Percentiles rank a stretch among this genome's conserved stretches.
Evolutionary conservation across 2,329 filamentous ascomycete genomes (phyloP).

Genomic region (Colletotrichum liaoningense): DNA sequence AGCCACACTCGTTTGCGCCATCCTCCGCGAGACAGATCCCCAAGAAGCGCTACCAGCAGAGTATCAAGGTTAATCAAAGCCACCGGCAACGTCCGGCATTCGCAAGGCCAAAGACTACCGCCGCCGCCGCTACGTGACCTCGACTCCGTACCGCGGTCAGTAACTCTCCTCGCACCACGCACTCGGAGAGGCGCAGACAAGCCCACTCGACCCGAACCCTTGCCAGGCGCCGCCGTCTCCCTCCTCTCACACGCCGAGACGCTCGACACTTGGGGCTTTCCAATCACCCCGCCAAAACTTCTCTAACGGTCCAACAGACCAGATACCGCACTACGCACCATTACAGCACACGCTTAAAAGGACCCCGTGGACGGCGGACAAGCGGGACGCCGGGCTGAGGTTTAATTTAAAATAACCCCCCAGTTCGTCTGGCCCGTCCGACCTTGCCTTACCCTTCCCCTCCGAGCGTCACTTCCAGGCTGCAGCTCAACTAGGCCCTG

Average conservation of each 20-base stretch:
- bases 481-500: conserved; percentile 30
- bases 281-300: conserved; percentile 19
- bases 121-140: not conserved
- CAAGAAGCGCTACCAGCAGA: not conserved
- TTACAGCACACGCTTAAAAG: conserved; percentile 1
- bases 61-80: not conserved
- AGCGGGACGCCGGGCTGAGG: conserved; percentile 26
- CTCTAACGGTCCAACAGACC: conserved; percentile 11
- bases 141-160: not conserved
- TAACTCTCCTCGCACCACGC: not conserved
- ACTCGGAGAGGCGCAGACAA: conserved; percentile 9
- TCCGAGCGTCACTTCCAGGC: conserved; percentile 35
- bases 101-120: not conserved
- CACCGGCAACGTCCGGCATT: not conserved
- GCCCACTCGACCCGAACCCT: conserved; percentile 11
- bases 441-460: conserved; percentile 11
- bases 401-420: conserved; percentile 34
- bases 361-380: conserved; percentile 28
- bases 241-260: not conserved
- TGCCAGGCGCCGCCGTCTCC: conserved; percentile 4
- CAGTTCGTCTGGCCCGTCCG: conserved; percentile 32
- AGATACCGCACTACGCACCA: not conserved
- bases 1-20: not conserved
- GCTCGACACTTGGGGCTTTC: not conserved
- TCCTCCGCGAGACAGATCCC: not conserved